These are phyloP conservation scores for Sclerotinia spermophila DNA, from an alignment of 2,329 filamentous ascomycete genomes.

Conservation along the genomic window DNA sequence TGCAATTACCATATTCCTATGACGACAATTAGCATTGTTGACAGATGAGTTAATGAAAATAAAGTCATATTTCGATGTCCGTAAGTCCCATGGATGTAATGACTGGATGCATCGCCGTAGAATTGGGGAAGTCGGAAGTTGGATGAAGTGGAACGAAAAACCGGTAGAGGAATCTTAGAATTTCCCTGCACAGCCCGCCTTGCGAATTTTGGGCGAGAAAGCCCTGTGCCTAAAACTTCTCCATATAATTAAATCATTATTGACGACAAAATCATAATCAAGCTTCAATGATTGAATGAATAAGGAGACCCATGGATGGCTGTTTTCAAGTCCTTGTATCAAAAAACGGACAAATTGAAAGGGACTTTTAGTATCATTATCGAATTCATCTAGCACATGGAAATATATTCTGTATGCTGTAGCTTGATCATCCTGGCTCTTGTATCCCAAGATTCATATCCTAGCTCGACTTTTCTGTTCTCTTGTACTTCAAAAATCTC, in stretches of 20 bases:
- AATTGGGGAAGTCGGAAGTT: not conserved
- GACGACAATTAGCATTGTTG: not conserved
- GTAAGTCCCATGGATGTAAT: not conserved
- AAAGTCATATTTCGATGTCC: not conserved
- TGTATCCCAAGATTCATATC: not conserved
- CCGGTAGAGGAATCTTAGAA: not conserved
- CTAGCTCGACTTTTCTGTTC: slow-evolving; percentile 26
- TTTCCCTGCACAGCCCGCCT: not conserved
- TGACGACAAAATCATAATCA: not conserved
- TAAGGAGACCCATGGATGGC: not conserved
- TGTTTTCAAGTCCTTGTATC: not conserved
- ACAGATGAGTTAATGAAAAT: not conserved
- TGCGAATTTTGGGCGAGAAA: not conserved
- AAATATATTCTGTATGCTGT: not conserved
- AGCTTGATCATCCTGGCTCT: not conserved
- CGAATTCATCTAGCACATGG: not conserved
- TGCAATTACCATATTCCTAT: not conserved
- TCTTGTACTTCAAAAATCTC: slow-evolving; percentile 63
- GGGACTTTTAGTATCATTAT: not conserved
- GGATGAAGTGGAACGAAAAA: not conserved
- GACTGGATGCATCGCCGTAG: not conserved
- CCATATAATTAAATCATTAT: not conserved
- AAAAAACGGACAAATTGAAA: not conserved
- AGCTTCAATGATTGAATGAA: not conserved
- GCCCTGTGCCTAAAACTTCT: not conserved